Percentiles rank a stretch among this genome's conserved stretches.
These are phyloP conservation scores for Aspergillus biplanus DNA, from an alignment of 495 filamentous ascomycete species.

Conservation along the genomic window DNA sequence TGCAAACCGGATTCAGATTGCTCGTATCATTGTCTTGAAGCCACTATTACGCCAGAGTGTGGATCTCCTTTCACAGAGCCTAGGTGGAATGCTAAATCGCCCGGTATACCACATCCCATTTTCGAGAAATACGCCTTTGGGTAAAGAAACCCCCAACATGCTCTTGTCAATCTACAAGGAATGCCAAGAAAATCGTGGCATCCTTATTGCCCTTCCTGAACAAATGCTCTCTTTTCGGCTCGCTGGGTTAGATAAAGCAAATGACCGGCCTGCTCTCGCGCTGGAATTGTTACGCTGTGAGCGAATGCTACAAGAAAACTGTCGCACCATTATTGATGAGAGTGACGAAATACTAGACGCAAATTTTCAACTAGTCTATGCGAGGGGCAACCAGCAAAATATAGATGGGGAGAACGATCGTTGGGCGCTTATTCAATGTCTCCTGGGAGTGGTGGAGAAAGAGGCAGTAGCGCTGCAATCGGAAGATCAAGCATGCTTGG, in stretches of 20 bases:
- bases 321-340: slow-evolving; percentile 66
- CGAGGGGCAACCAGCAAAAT: slow-evolving; percentile 58
- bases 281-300: background rate
- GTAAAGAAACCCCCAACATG: slow-evolving; percentile 18
- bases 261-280: background rate
- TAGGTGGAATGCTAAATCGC: slow-evolving; percentile 63
- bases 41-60: slow-evolving; percentile 65
- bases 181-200: slow-evolving; percentile 53
- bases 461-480: slow-evolving; percentile 4
- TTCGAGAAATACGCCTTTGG: slow-evolving; percentile 54
- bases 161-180: slow-evolving; percentile 32
- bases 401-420: slow-evolving; percentile 61
- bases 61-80: slow-evolving; percentile 57
- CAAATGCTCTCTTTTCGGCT: slow-evolving; percentile 71
- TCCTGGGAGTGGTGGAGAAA: slow-evolving; percentile 50
- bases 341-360: slow-evolving; percentile 66
- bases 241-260: slow-evolving; percentile 2
- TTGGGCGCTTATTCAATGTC: slow-evolving; percentile 61
- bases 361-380: slow-evolving; percentile 68
- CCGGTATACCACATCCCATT: slow-evolving; percentile 66
- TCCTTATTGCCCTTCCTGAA: slow-evolving; percentile 68
- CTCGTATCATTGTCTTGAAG: slow-evolving; percentile 65
- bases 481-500: background rate
- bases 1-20: slow-evolving; percentile 55
- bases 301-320: slow-evolving; percentile 15